phyloP scores from a whole-genome alignment of 2,329 filamentous ascomycete species.

The Didymella segeticola region DNA sequence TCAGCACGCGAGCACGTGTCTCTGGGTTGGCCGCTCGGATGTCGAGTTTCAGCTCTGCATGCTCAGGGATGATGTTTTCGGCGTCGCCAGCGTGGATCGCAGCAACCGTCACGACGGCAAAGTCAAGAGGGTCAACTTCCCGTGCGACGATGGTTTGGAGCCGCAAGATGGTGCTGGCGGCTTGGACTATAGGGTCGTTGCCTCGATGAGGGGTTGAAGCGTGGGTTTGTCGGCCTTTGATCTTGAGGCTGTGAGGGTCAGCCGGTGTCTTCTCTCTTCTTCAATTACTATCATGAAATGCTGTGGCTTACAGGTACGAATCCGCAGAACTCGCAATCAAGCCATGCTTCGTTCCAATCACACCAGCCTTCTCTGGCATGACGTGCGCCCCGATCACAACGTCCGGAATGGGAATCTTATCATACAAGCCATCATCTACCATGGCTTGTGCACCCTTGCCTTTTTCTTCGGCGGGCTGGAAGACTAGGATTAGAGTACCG shows the following conservation, averaged over 20 bases:
- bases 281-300: neutral
- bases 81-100: slow-evolving; percentile 65
- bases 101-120: slow-evolving; percentile 65
- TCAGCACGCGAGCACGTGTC: slow-evolving; percentile 57
- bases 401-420: slow-evolving; percentile 62
- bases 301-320: slow-evolving; percentile 36
- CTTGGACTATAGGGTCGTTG: slow-evolving; percentile 64
- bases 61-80: slow-evolving; percentile 66
- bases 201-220: slow-evolving; percentile 63
- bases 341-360: slow-evolving; percentile 52
- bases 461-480: slow-evolving; percentile 73
- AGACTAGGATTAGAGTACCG: slow-evolving; percentile 68
- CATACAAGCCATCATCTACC: slow-evolving; percentile 66
- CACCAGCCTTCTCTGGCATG: slow-evolving; percentile 53
- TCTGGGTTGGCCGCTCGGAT: slow-evolving; percentile 57
- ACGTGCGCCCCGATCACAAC: slow-evolving; percentile 65
- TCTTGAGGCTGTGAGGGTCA: slow-evolving; percentile 54
- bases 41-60: slow-evolving; percentile 63
- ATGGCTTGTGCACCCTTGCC: slow-evolving; percentile 68
- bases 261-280: neutral
- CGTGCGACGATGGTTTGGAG: slow-evolving; percentile 66
- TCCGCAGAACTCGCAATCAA: slow-evolving; percentile 53
- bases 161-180: slow-evolving; percentile 61
- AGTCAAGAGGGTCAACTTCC: slow-evolving; percentile 61
- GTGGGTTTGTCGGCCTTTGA: slow-evolving; percentile 66